Conservation (phyloP, 139 green algal genomes). For the Coelastrella sp. region DNA sequence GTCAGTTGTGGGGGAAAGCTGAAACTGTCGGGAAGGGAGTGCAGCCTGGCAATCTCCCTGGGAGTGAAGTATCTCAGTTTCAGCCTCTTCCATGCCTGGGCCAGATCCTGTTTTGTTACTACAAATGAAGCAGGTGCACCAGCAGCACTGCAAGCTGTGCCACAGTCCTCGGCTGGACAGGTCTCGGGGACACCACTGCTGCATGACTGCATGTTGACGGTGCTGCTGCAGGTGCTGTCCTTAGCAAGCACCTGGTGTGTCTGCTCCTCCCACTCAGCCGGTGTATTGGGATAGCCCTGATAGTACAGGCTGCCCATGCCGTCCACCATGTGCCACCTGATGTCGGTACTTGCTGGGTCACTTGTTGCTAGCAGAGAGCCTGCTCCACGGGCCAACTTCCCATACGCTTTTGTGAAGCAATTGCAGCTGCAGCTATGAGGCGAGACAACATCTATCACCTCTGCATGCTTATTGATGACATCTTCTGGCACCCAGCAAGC, state of each 20-base stretch:
- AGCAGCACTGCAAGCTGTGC: neutral
- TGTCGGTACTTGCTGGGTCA: neutral
- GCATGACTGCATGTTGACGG: neutral
- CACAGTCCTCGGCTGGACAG: too few species aligned
- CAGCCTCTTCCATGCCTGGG: constrained; percentile 49
- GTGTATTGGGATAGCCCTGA: neutral
- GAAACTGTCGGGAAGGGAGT: constrained; percentile 74
- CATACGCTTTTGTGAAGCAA: constrained; percentile 90
- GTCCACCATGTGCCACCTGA: constrained; percentile 1
- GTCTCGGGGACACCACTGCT: too few species aligned
- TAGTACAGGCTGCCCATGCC: constrained; percentile 24
- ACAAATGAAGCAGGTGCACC: neutral
- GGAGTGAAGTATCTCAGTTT: constrained; percentile 77
- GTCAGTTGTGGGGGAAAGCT: constrained; percentile 67
- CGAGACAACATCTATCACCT: constrained; percentile 74
- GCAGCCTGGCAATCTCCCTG: constrained; percentile 75
- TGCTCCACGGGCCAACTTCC: constrained; percentile 72
- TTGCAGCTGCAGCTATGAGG: constrained; percentile 52
- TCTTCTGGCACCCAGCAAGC: constrained; percentile 53
- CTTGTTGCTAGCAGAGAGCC: constrained; percentile 71
- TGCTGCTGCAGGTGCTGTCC: neutral
- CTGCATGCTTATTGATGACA: constrained; percentile 53
- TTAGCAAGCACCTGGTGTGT: neutral
- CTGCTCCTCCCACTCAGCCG: neutral
- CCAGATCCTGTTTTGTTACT: constrained; percentile 15